Conservation (phyloP, 495 filamentous ascomycete species). For the Penicillium pulvis region DNA sequence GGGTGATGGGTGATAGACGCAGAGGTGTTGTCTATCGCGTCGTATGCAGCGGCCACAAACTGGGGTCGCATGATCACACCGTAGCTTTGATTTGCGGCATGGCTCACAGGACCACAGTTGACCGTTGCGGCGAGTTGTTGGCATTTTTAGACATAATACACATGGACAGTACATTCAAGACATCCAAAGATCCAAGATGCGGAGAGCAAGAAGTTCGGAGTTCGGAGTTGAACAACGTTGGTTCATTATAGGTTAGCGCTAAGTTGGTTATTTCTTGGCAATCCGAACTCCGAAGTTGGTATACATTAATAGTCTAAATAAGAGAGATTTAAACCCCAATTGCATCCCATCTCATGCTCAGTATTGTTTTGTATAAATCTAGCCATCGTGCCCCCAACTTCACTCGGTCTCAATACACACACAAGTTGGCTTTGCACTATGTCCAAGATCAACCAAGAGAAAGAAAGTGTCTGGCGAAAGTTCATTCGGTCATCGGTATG, state of each 20-base stretch:
- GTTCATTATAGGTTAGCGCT: not conserved
- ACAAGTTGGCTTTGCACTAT: not conserved
- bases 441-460: not conserved
- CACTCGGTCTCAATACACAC: not conserved
- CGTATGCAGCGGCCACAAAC: conserved; percentile 29
- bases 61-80: conserved; percentile 40
- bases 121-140: conserved; percentile 39
- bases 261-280: not conserved
- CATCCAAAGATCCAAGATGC: not conserved
- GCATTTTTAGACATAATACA: conserved; percentile 12
- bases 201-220: conserved; percentile 3
- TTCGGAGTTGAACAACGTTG: not conserved
- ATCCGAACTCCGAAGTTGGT: not conserved
- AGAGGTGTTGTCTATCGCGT: conserved; percentile 23
- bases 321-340: not conserved
- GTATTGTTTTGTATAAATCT: not conserved
- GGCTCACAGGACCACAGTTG: conserved; percentile 46
- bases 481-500: not conserved
- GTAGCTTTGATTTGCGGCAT: conserved; percentile 46
- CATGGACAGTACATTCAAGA: not conserved
- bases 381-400: not conserved
- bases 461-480: not conserved
- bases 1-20: conserved; percentile 38
- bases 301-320: not conserved
- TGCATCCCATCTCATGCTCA: not conserved